Evolutionary conservation across 225 moss, liverwort and hornwort species (phyloP), one percentile per base, ranked within the genome.

Genomic region (Sphagnum tenellum): DNA sequence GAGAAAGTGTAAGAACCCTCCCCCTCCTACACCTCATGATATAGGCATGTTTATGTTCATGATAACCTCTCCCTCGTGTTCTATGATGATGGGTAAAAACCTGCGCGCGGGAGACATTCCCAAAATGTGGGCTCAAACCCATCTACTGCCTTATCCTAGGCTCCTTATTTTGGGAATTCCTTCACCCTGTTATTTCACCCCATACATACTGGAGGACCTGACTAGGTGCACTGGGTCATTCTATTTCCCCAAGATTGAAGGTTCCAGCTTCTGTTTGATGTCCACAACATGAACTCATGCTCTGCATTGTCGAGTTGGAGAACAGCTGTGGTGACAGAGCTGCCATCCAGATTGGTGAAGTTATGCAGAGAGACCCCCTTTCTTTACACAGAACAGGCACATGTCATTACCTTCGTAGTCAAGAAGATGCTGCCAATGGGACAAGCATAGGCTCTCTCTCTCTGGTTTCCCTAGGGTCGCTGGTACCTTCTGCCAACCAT

Each of bases 171-270:
- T 29, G 29, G 29, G 29, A 29, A 29, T 29, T 0, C 29, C 29
- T 29, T 29, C 29, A 29, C 29, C 29, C 29, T 29, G 0, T 0
- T 1, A 29, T 1, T 29, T 29, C 29, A 29, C 29, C 29, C 29
- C 29, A 29, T 29, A 29, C 29, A 29, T 29, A 29, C 1, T 29
- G 29, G 0, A 29, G 29, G 29, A 29, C 1, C 29, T 29, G 29
- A 79, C 78, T 65, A 96, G 85, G 69, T 89, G 88, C 48, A 96
- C 85, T 58, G 92, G 95, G 3, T 92, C 89, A 85, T 89, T 96
- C 62, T 90, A 88, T 63, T 96, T 92, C 3, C 92, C 86, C 67
- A 96, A 74, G 12, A 92, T 51, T 48, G 92, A 96, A 44, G 92
- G 88, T 10, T 88, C 81, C 46, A 92, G 92, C 66, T 83, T 85